These are phyloP conservation scores for Saussurea involucrata DNA, from an alignment of 129 eudicot species.

Conservation along the genomic window DNA sequence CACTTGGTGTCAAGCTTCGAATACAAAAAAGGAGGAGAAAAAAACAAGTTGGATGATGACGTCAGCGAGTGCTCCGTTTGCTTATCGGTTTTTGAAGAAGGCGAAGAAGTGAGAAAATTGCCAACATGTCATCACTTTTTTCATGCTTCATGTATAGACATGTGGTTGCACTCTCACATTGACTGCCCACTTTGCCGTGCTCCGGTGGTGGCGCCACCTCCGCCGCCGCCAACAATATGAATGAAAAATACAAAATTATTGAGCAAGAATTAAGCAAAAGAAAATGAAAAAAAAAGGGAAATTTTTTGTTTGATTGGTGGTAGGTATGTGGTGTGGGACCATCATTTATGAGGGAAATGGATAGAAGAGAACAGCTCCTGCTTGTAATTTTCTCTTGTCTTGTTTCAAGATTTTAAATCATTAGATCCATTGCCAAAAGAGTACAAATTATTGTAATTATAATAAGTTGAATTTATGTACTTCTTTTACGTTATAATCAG, in stretches of 20 bases:
- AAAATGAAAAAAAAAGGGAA: background rate
- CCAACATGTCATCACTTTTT: constrained; percentile 60
- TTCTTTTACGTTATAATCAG: too few species aligned
- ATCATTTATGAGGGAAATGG: background rate
- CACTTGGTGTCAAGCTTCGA: constrained; percentile 39
- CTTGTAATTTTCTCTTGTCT: background rate
- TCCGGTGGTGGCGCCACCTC: constrained; percentile 31
- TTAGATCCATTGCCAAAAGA: too few species aligned
- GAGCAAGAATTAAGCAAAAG: background rate
- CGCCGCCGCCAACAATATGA: background rate
- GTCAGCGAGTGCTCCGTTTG: constrained; percentile 59
- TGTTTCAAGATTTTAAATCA: too few species aligned
- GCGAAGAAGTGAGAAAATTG: constrained; percentile 54
- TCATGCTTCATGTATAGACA: constrained; percentile 76
- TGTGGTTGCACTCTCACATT: constrained; percentile 70
- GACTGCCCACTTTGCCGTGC: constrained; percentile 75
- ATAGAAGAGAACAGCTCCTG: background rate
- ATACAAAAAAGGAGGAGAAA: constrained; percentile 41
- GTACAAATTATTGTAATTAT: background rate
- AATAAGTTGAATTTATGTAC: background rate
- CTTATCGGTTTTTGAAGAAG: constrained; percentile 64
- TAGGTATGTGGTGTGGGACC: background rate
- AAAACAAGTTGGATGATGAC: constrained; percentile 8
- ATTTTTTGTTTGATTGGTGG: background rate
- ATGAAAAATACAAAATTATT: background rate